Conservation (phyloP, 2,329 filamentous ascomycete genomes). For the Salinomyces thailandicus region DNA sequence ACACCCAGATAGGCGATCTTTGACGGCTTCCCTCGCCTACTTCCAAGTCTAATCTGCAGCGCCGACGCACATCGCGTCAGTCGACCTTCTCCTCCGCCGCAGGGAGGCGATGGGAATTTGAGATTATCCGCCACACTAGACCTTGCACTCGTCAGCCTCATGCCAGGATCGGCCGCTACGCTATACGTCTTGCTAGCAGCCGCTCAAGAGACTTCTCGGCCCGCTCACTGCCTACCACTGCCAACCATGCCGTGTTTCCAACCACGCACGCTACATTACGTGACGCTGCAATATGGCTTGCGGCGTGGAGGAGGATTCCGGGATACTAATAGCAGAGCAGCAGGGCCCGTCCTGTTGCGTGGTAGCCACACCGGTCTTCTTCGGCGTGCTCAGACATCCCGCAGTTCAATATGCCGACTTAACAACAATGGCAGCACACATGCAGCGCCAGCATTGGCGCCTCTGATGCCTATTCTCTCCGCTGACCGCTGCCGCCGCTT, state of each 20-base stretch:
- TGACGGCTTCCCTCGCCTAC: conserved; percentile 16
- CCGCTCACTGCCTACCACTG: not conserved
- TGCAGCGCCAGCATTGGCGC: not conserved
- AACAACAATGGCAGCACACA: not conserved
- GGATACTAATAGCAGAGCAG: too few relatives aligned
- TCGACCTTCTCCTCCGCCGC: too few relatives aligned
- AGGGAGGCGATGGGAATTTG: conserved; percentile 7
- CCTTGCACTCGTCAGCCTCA: not conserved
- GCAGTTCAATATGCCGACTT: too few relatives aligned
- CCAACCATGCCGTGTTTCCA: too few relatives aligned
- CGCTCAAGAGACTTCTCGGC: too few relatives aligned
- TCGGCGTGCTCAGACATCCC: not conserved
- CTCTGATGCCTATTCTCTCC: not conserved
- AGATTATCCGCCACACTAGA: conserved; percentile 2
- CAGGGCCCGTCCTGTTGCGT: too few relatives aligned
- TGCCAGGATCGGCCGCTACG: not conserved
- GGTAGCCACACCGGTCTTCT: not conserved
- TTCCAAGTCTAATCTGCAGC: conserved; percentile 11
- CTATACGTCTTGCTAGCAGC: too few relatives aligned
- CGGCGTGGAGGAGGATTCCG: too few relatives aligned
- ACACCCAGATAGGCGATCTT: conserved; percentile 9
- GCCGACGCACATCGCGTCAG: conserved; percentile 4
- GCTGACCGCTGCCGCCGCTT: not conserved
- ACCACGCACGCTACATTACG: too few relatives aligned
- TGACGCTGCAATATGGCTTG: too few relatives aligned